Evolutionary conservation across 116 monocot genomes (phyloP).

Genomic region (Iris pallida): DNA sequence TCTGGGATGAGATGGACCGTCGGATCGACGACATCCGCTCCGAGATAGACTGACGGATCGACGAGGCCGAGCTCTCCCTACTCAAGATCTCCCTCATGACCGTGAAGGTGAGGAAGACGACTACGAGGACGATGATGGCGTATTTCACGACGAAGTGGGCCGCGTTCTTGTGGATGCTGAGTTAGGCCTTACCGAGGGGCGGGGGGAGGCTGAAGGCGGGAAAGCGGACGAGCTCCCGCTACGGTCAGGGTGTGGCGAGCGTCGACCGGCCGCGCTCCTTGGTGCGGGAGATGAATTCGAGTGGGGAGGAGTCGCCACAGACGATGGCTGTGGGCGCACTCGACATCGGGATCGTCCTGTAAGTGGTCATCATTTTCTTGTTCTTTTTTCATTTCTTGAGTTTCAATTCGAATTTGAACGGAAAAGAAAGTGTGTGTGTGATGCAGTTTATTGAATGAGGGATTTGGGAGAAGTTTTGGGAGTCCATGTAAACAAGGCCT

Average conservation of each 20-base stretch:
- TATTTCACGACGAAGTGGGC: slow-evolving; percentile 14
- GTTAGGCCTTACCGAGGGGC: neutral
- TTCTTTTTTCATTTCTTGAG: no score
- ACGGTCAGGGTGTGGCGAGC: slow-evolving; percentile 37
- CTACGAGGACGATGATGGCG: slow-evolving; percentile 19
- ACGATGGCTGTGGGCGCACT: neutral
- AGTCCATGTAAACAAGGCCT: no score
- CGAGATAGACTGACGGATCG: no score
- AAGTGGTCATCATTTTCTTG: slow-evolving; percentile 2
- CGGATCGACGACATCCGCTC: no score
- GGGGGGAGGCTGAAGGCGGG: slow-evolving; percentile 36
- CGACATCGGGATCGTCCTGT: slow-evolving; percentile 13
- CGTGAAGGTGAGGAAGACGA: neutral
- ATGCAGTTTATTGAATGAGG: no score
- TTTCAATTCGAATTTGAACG: no score
- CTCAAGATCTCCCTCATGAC: slow-evolving; percentile 4
- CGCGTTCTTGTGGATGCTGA: slow-evolving; percentile 1
- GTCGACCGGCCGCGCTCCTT: slow-evolving; percentile 36
- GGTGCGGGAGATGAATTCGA: slow-evolving; percentile 26
- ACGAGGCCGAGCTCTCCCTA: no score
- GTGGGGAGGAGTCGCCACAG: slow-evolving; percentile 7
- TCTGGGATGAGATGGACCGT: no score
- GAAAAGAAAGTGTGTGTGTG: no score
- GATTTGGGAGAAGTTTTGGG: no score
- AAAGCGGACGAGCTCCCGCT: slow-evolving; percentile 27